Percentiles rank a stretch among this genome's conserved stretches.
Conservation (phyloP, 2,329 filamentous ascomycete genomes). For the Cordyceps tenuipes region DNA sequence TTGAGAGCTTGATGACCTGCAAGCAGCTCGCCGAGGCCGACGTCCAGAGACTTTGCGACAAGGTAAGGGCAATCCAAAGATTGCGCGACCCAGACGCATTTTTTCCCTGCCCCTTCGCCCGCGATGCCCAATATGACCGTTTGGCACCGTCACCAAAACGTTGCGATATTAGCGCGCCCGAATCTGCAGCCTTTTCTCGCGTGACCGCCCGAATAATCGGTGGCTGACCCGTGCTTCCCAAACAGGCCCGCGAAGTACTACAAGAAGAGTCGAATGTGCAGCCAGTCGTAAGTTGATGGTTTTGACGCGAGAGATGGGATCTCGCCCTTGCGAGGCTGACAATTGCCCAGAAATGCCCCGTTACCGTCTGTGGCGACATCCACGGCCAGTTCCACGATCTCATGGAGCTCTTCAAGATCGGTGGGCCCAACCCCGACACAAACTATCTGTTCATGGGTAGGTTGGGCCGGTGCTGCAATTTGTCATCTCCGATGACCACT, state of each 20-base stretch:
- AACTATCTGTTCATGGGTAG: conserved; percentile 95
- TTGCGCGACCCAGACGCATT: not conserved
- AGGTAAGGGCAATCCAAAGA: conserved; percentile 49
- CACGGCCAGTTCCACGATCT: conserved; percentile 98
- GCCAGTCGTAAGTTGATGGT: conserved; percentile 66
- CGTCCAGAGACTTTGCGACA: conserved; percentile 94
- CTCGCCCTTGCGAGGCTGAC: not conserved
- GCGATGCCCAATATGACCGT: not conserved
- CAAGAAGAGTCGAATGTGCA: conserved; percentile 98
- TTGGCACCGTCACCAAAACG: conserved; percentile 5
- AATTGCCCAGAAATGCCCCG: conserved; percentile 75
- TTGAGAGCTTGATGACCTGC: conserved; percentile 96
- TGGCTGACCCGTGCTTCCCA: conserved; percentile 9
- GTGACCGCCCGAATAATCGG: conserved; percentile 19
- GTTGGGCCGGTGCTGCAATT: conserved; percentile 10
- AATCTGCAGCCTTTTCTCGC: conserved; percentile 19
- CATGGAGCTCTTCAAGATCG: conserved; percentile 98
- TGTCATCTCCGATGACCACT: not conserved
- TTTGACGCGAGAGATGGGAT: not conserved
- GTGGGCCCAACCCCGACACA: conserved; percentile 92
- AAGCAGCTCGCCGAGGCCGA: conserved; percentile 94
- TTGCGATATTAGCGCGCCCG: conserved; percentile 13
- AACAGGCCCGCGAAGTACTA: conserved; percentile 84
- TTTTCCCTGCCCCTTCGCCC: not conserved
- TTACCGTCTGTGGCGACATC: conserved; percentile 97